A percentile compares a stretch with the other conserved stretches of the same genome.
phyloP scores from a whole-genome alignment of 2,329 filamentous ascomycete species.

The Paracamarosporium sp. region DNA sequence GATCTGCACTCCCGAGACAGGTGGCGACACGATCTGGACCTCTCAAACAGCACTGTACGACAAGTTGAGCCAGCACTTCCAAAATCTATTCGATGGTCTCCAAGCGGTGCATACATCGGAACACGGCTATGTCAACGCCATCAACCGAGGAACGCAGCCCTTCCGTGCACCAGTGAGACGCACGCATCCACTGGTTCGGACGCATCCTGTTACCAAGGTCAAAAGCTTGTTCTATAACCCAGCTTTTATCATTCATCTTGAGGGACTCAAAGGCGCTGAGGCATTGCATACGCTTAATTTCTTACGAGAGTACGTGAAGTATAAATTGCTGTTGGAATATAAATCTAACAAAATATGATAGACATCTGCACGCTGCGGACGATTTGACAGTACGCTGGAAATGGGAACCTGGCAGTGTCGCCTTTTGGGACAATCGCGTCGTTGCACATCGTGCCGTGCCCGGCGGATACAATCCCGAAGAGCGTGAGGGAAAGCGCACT shows the following conservation, averaged over 20 bases:
- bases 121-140: slow-evolving; percentile 5
- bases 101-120: neutral
- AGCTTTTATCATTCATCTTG: slow-evolving; percentile 74
- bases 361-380: slow-evolving; percentile 14
- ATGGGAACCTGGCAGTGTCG: slow-evolving; percentile 13
- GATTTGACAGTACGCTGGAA: slow-evolving; percentile 14
- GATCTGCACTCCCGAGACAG: slow-evolving; percentile 58
- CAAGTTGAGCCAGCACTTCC: slow-evolving; percentile 5
- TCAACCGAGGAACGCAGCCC: slow-evolving; percentile 14
- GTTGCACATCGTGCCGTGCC: slow-evolving; percentile 12
- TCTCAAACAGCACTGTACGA: slow-evolving; percentile 55
- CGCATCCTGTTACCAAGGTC: slow-evolving; percentile 78
- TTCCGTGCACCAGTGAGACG: slow-evolving; percentile 44
- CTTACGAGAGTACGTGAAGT: neutral
- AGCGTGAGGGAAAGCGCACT: slow-evolving; percentile 12
- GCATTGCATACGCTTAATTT: slow-evolving; percentile 26
- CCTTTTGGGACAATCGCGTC: slow-evolving; percentile 15
- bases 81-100: neutral
- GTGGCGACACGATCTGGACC: slow-evolving; percentile 57
- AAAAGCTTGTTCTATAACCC: slow-evolving; percentile 82
- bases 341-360: neutral
- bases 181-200: slow-evolving; percentile 66
- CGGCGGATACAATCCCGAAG: slow-evolving; percentile 10
- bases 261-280: slow-evolving; percentile 68
- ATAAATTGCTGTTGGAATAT: neutral